Base-by-base conservation (phyloP, 208 protist genomes). In the Acanthamoeba sp. region DNA sequence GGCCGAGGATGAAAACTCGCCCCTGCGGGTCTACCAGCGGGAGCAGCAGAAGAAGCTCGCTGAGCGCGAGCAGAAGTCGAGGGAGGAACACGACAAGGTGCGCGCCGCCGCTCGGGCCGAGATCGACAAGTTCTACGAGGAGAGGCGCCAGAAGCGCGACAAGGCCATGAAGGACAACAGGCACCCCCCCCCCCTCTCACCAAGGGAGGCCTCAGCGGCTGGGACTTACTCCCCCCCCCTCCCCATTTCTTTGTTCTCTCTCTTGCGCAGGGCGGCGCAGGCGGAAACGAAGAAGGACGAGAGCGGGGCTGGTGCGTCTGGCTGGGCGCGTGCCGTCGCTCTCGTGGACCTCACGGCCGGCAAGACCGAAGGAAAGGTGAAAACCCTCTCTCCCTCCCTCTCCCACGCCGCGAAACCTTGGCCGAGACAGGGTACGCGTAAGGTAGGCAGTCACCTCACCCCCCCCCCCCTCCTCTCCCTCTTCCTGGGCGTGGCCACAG, bases 61-160 rank as follows among this genome's bases (percentile, higher is more conserved):
- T 2, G 55, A 90, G 24, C 84, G 57, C 34, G 36, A 90, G 55
- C 1, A 59, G 7, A 62, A 66, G 22, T 90, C 84, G 36, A 12
- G 52, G 29, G 55, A 90, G 48, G 84, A 90, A 48, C 84, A 90
- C 48, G 52, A 90, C 34, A 90, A 90, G n/a, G 57, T 69, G 24
- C 84, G 84, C 50, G 52, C 40, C 10, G 57, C 55, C 29, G 84
- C 84, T 34, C 6, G 84, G 18, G 48, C 84, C 22, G 84, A 90
- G 40, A 90, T 90, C n/a, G 84, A 90, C 57, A 90, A 90, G 84
- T 90, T 90, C 84, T 90, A 90, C 48, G 84, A 90, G 84, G 84
- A 90, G 36, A 90, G 84, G 29, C 84, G 84, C 84, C 48, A 57
- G 48, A 57, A 90, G 36, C 32, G 84, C 29, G 48, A 90, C 7